phyloP scores from a whole-genome alignment of 495 filamentous ascomycete species.

The Sordaria brevicollis region DNA sequence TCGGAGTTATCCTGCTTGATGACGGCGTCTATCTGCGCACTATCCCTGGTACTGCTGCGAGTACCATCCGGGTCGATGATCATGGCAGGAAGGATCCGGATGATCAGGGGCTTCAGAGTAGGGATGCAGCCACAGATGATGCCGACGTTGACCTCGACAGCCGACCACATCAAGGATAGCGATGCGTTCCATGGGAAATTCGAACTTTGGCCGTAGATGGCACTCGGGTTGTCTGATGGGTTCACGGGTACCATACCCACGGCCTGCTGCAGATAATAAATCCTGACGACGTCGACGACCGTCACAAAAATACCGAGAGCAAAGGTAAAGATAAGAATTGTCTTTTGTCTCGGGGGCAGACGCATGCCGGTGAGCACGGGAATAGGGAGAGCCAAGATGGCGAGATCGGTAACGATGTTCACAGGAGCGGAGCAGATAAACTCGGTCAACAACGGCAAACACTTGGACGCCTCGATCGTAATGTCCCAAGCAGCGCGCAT shows the following conservation, averaged over 20 bases:
- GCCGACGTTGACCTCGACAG: conserved; percentile 80
- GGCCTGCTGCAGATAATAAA: conserved; percentile 80
- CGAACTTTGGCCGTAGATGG: conserved; percentile 24
- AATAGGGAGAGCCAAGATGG: conserved; percentile 74
- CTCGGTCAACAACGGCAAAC: conserved; percentile 67
- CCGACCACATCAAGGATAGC: conserved; percentile 84
- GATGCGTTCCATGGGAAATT: conserved; percentile 63
- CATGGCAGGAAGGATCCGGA: conserved; percentile 63
- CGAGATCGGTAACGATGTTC: conserved; percentile 78
- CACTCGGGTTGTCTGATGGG: conserved; percentile 13
- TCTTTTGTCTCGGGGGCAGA: conserved; percentile 73
- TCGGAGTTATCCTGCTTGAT: background rate
- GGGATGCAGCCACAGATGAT: conserved; percentile 84
- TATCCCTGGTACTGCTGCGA: conserved; percentile 7
- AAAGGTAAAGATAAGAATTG: conserved; percentile 74
- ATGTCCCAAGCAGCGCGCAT: conserved; percentile 49
- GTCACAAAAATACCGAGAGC: conserved; percentile 76
- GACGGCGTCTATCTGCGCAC: background rate
- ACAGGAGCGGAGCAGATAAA: conserved; percentile 77
- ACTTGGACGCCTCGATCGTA: conserved; percentile 35
- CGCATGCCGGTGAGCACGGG: conserved; percentile 80
- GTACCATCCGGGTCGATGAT: conserved; percentile 39
- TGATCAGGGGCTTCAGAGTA: conserved; percentile 75
- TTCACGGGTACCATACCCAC: conserved; percentile 21
- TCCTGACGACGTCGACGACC: conserved; percentile 77